Percentiles rank a stretch among this genome's conserved stretches.
These are phyloP conservation scores for Pichia rugopelliculosa DNA, from an alignment of 805 yeast species.

Conservation along the genomic window DNA sequence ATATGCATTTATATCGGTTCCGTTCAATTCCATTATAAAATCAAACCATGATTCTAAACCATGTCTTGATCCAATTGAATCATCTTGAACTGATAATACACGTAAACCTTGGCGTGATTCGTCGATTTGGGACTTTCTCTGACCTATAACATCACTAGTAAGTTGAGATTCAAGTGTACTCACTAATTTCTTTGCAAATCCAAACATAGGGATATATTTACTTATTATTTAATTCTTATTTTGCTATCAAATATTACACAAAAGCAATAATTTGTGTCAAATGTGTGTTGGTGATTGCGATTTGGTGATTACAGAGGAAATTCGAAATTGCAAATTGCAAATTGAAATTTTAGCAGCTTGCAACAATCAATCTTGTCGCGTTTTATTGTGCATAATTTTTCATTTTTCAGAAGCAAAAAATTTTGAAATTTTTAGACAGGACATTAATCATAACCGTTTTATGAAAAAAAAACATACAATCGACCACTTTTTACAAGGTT, in stretches of 20 bases:
- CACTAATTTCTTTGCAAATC: conserved; percentile 59
- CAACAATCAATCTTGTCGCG: not conserved
- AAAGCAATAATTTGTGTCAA: no score
- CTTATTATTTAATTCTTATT: no score
- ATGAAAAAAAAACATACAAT: no score
- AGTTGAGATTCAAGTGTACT: conserved; percentile 39
- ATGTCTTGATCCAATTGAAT: conserved; percentile 39
- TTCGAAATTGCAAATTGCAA: no score
- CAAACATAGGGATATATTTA: conserved; percentile 35
- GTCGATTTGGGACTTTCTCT: conserved; percentile 5
- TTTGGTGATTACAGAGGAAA: no score
- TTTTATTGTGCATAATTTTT: no score
- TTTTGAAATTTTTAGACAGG: not conserved
- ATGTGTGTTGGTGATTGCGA: no score
- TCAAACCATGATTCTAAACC: conserved; percentile 86
- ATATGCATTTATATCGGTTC: conserved; percentile 33
- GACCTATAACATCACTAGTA: conserved; percentile 18
- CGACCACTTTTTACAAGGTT: no score
- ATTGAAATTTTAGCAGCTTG: no score
- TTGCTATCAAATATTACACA: no score
- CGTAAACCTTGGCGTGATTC: conserved; percentile 43
- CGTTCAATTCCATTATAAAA: conserved; percentile 73
- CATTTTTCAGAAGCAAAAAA: not conserved
- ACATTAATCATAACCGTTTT: no score
- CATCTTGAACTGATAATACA: conserved; percentile 41